Evolutionary conservation across 768 basidiomycete species (phyloP).

Genomic region (Tubosaeta sp.): DNA sequence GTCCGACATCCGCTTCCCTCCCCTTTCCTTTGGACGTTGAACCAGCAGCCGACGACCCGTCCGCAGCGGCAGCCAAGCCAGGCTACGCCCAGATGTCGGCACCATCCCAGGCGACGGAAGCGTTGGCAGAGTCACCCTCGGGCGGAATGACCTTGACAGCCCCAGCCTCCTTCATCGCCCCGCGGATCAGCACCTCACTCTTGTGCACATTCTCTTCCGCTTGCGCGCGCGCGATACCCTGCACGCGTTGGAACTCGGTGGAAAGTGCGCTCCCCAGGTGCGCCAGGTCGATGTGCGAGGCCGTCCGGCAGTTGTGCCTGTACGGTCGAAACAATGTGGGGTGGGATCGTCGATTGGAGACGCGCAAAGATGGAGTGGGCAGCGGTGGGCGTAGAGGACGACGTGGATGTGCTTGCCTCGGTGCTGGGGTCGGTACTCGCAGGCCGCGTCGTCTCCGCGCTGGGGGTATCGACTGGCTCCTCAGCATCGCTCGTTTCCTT

Average conservation of each 20-base stretch:
- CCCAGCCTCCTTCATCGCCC: slow-evolving; percentile 74
- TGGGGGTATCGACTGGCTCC: slow-evolving; percentile 25
- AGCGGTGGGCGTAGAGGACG: slow-evolving; percentile 18
- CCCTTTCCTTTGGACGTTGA: slow-evolving; percentile 34
- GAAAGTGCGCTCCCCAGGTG: slow-evolving; percentile 62
- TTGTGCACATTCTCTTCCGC: slow-evolving; percentile 84
- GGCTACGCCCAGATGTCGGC: slow-evolving; percentile 82
- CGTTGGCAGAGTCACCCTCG: slow-evolving; percentile 38
- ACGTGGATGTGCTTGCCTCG: slow-evolving; percentile 12
- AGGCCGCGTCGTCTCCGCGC: slow-evolving; percentile 17
- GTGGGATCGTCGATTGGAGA: slow-evolving; percentile 70
- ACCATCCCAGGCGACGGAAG: slow-evolving; percentile 71
- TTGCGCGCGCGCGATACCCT: slow-evolving; percentile 67
- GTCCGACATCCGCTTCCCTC: slow-evolving; percentile 27
- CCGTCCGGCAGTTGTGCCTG: slow-evolving; percentile 67
- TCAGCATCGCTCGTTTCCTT: slow-evolving; percentile 24
- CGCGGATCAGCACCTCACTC: slow-evolving; percentile 60
- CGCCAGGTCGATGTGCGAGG: slow-evolving; percentile 59
- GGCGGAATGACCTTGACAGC: slow-evolving; percentile 93
- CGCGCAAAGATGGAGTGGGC: slow-evolving; percentile 57
- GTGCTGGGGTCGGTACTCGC: slow-evolving; percentile 13
- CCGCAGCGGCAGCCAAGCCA: slow-evolving; percentile 15
- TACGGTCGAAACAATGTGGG: slow-evolving; percentile 64
- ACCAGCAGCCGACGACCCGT: slow-evolving; percentile 11
- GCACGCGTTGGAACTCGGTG: slow-evolving; percentile 66